These are phyloP conservation scores for Hypoxylon crocopeplum DNA, from an alignment of 495 filamentous ascomycete genomes.

Conservation along the genomic window DNA sequence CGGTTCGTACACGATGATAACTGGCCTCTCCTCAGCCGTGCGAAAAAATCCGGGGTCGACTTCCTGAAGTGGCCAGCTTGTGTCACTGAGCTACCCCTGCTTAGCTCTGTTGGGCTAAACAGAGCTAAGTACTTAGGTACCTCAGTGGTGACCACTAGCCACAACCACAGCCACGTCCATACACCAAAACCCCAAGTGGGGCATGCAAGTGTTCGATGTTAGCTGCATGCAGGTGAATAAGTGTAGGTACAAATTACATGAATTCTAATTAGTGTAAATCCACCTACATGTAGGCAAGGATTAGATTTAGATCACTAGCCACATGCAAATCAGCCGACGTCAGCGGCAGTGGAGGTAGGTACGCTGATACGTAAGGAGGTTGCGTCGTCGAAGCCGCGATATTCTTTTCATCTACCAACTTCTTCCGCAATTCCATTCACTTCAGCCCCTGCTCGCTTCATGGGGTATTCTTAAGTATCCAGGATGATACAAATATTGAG, in stretches of 20 bases:
- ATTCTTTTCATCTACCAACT: constrained; percentile 9
- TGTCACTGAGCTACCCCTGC: constrained; percentile 39
- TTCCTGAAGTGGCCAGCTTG: constrained; percentile 35
- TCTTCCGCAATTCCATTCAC: constrained; percentile 14
- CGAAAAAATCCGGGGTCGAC: constrained; percentile 37
- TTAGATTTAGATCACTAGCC: neutral
- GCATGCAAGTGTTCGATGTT: no score
- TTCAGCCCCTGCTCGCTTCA: constrained; percentile 6
- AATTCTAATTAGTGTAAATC: neutral
- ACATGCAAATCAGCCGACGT: constrained; percentile 22
- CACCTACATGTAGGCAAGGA: no score
- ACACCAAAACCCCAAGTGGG: no score
- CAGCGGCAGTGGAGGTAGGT: constrained; percentile 15
- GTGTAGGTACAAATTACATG: neutral
- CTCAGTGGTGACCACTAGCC: no score
- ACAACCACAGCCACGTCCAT: neutral
- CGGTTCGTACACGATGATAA: constrained; percentile 28
- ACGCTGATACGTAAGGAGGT: no score
- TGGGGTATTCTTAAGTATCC: constrained; percentile 20
- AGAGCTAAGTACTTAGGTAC: constrained; percentile 1
- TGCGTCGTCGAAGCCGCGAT: neutral
- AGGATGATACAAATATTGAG: constrained; percentile 44
- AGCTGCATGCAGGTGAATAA: no score
- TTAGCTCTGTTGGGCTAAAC: constrained; percentile 10
- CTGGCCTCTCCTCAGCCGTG: constrained; percentile 44